These are phyloP conservation scores for Phaffia rhodozyma DNA, from an alignment of 1,284 basidiomycete genomes.

Conservation along the genomic window DNA sequence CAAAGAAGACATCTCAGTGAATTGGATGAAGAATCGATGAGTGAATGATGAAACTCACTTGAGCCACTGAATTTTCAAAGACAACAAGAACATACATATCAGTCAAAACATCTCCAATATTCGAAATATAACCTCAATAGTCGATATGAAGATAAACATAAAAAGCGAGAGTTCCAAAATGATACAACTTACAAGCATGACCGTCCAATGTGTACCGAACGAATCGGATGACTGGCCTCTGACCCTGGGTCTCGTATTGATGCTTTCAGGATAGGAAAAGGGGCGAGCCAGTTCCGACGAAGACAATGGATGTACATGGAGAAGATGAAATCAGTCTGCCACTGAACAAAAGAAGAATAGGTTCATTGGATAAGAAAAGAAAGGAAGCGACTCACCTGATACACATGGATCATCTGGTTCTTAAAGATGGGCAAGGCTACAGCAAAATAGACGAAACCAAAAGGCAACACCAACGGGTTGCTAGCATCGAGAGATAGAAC, in stretches of 20 bases:
- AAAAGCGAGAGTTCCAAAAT: not conserved
- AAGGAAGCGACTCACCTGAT: not conserved
- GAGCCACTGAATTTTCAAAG: too few species aligned
- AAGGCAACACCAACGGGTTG: not conserved
- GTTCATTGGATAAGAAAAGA: not conserved
- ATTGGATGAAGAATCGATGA: not conserved
- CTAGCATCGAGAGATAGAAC: not conserved
- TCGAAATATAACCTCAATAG: too few species aligned
- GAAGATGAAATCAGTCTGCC: too few species aligned
- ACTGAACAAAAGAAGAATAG: too few species aligned
- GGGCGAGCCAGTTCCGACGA: not conserved
- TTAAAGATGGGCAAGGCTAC: slow-evolving; percentile 7
- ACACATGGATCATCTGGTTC: slow-evolving; percentile 11
- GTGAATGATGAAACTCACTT: not conserved
- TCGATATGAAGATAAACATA: not conserved
- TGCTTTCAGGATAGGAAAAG: not conserved
- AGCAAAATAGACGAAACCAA: slow-evolving; percentile 7
- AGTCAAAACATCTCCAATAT: too few species aligned
- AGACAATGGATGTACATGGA: not conserved
- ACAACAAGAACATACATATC: too few species aligned
- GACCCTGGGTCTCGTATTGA: slow-evolving; percentile 12
- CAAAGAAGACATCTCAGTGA: not conserved
- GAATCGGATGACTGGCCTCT: slow-evolving; percentile 5
- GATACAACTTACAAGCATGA: not conserved
- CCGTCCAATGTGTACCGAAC: slow-evolving; percentile 16